A percentile compares a stretch with the other conserved stretches of the same genome.
phyloP scores from a whole-genome alignment of 306 rosid genomes.

The Malus orientalis region DNA sequence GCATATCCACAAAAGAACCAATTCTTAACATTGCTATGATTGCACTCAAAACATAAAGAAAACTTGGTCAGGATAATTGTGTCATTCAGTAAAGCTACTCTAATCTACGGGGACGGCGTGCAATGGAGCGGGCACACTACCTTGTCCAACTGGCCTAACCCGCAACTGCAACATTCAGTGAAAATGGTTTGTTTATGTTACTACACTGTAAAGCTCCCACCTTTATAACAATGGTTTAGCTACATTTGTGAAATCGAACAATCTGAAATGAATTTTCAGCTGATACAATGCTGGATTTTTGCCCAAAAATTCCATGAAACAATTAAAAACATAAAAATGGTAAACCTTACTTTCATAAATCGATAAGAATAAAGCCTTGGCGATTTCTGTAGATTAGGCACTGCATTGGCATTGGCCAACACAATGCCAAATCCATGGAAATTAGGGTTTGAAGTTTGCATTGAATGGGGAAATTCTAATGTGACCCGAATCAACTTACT shows the following conservation, averaged over 20 bases:
- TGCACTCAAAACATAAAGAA: not conserved
- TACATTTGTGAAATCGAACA: not conserved
- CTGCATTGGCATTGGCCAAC: not conserved
- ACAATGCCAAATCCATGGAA: not conserved
- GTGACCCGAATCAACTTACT: not conserved
- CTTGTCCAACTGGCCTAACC: not conserved
- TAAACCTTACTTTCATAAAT: not conserved
- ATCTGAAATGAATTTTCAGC: not conserved
- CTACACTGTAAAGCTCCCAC: not conserved
- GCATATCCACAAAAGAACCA: slow-evolving; percentile 2
- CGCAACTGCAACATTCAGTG: not conserved
- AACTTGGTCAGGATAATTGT: not conserved
- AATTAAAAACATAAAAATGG: too few relatives aligned
- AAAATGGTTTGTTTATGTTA: not conserved
- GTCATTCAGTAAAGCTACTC: not conserved
- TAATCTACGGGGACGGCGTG: not conserved
- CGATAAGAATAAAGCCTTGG: not conserved
- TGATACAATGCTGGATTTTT: not conserved
- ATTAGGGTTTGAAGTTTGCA: not conserved
- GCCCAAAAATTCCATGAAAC: not conserved
- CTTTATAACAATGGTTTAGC: not conserved
- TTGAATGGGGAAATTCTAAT: not conserved
- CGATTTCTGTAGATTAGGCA: not conserved
- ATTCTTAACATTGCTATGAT: not conserved
- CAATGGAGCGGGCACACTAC: not conserved